A percentile compares a stretch with the other conserved stretches of the same genome.
Evolutionary conservation across 352 stramenopile genomes (phyloP).

Genomic region (Phytophthora fragariae): DNA sequence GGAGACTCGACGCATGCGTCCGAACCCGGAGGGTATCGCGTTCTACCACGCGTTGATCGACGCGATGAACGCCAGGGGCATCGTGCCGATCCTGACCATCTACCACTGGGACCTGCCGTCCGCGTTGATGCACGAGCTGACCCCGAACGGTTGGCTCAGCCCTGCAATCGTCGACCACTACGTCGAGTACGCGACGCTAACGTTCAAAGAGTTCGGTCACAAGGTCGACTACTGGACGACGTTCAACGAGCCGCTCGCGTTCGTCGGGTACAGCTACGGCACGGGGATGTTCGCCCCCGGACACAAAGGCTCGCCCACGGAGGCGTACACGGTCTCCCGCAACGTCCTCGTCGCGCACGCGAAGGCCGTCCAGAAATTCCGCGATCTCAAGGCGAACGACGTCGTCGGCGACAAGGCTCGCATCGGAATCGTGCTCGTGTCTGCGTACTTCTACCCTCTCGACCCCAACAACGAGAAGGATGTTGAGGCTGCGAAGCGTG

Average conservation of each 20-base stretch:
- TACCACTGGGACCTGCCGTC: slow-evolving; percentile 38
- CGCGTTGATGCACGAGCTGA: slow-evolving; percentile 46
- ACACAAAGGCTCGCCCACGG: slow-evolving; percentile 36
- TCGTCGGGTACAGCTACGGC: slow-evolving; percentile 83
- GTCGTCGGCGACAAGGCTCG: slow-evolving; percentile 49
- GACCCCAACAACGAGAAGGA: slow-evolving; percentile 52
- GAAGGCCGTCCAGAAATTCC: slow-evolving; percentile 80
- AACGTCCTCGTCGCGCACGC: slow-evolving; percentile 91
- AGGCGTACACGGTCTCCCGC: slow-evolving; percentile 60
- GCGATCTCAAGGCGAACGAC: slow-evolving; percentile 26
- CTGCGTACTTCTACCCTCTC: slow-evolving; percentile 66
- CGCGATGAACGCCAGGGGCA: slow-evolving; percentile 21
- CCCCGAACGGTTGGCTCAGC: slow-evolving; percentile 37
- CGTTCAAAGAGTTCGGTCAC: slow-evolving; percentile 89
- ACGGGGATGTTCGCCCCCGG: slow-evolving; percentile 53
- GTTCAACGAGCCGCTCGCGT: slow-evolving; percentile 91
- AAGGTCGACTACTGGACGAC: slow-evolving; percentile 93
- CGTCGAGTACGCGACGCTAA: slow-evolving; percentile 83
- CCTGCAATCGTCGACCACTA: slow-evolving; percentile 35
- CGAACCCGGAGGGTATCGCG: slow-evolving; percentile 35
- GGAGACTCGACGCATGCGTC: slow-evolving; percentile 19
- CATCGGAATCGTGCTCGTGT: slow-evolving; percentile 91
- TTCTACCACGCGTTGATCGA: slow-evolving; percentile 47
- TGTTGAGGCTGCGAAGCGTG: slow-evolving; percentile 61
- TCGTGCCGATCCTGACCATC: slow-evolving; percentile 36